Conservation (phyloP, 1,139 yeast species). For the Scheffersomyces segobiensis region DNA sequence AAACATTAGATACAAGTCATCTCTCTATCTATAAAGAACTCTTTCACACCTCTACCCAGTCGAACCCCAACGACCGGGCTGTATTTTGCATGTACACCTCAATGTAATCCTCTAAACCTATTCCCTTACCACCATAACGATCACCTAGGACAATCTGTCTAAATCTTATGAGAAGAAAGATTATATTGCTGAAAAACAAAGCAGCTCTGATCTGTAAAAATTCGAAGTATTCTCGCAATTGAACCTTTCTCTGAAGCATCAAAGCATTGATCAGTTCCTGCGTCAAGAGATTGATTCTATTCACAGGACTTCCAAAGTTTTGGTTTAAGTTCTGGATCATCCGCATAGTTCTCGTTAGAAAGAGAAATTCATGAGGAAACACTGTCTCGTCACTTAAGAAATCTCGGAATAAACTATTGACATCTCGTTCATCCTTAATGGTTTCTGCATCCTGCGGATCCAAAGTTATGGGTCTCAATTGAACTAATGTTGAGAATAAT, state of each 20-base stretch:
- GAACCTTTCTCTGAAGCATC: slow-evolving; percentile 14
- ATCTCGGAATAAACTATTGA: slow-evolving; percentile 24
- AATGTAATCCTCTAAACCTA: slow-evolving; percentile 50
- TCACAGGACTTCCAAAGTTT: slow-evolving; percentile 69
- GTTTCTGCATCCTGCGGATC: slow-evolving; percentile 25
- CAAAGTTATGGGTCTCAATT: slow-evolving; percentile 45
- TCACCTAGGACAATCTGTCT: slow-evolving; percentile 39
- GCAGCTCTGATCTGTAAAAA: slow-evolving; percentile 35
- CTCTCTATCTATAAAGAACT: not conserved
- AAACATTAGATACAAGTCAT: not conserved
- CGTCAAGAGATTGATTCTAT: slow-evolving; percentile 65
- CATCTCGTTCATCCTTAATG: slow-evolving; percentile 13
- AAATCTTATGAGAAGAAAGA: slow-evolving; percentile 41
- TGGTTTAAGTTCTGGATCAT: slow-evolving; percentile 72
- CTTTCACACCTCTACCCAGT: slow-evolving; percentile 7
- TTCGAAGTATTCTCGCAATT: slow-evolving; percentile 15
- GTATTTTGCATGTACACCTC: slow-evolving; percentile 45
- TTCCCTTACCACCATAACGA: slow-evolving; percentile 31
- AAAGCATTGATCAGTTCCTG: slow-evolving; percentile 46
- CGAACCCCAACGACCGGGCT: slow-evolving; percentile 44
- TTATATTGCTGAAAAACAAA: slow-evolving; percentile 43
- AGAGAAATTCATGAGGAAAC: slow-evolving; percentile 67
- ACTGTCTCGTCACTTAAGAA: slow-evolving; percentile 63
- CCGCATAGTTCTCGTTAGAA: slow-evolving; percentile 70
- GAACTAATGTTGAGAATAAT: slow-evolving; percentile 59